Base-by-base conservation (phyloP, 331 rosid genomes). In the Phaseolus coccineus region DNA sequence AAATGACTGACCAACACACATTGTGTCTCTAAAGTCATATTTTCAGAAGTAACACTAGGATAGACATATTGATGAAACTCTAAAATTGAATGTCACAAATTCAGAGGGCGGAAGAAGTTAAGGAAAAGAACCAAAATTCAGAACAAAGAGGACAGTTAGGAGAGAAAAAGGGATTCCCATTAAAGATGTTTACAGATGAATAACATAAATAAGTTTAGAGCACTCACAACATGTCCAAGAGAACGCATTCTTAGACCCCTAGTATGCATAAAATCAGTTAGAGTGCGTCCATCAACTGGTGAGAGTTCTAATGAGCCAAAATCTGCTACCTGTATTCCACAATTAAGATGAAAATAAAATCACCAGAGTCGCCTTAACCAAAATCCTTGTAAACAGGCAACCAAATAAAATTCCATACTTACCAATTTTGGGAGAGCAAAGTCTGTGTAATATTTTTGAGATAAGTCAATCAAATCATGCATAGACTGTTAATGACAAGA, bases 351-450 rank as follows among this genome's bases (percentile, higher is more conserved):
- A 70, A 61, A 87, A 78, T 76, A 53, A 28, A 79, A 80, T 83
- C 81, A 64, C 76, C 59, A 79, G 51, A 71, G 39, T 78, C 48
- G 64, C 66, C 73, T 63, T 72, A 69, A 62, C 55, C 27, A 68
- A 79, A 76, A 42, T 71, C 31, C 48, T 46, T 76, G 47, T 53
- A 83, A 55, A 59, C 56, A 78, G 64, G 68, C 50, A 84, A 85
- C 66, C 46, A 80, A 61, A 81, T 44, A 82, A 62, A 81, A 73
- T 31, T 75, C 66, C 52, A 73, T 76, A 31, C 48, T 91, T 93
- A 95, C 99, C 99, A 96, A 90, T 90, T 96, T 96, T 24, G 98
- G 98, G 80, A 96, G 97, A 61, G 99, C 99, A 80, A 96, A 96
- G 59, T 93, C 99, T 64, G 90, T 79, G 86, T 96, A 96, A 76